Conservation (phyloP, 2,329 filamentous ascomycete genomes). For the Nigrospora osmanthi region DNA sequence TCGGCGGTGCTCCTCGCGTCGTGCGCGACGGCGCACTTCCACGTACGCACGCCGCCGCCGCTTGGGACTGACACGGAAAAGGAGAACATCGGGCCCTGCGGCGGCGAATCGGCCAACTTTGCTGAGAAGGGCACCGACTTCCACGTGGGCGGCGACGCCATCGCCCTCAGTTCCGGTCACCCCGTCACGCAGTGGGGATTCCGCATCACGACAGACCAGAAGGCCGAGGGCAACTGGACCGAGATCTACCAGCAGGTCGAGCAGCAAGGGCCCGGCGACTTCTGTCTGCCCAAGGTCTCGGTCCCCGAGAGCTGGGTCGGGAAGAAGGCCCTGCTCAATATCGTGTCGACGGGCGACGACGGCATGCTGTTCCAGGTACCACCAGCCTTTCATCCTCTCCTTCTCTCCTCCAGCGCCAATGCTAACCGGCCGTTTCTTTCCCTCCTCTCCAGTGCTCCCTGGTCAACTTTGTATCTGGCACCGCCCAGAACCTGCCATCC, state of each 20-base stretch:
- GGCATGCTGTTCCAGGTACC: slow-evolving; percentile 49
- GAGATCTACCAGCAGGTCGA: slow-evolving; percentile 44
- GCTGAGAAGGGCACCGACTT: slow-evolving; percentile 36
- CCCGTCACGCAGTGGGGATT: slow-evolving; percentile 47
- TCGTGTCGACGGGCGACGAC: slow-evolving; percentile 45
- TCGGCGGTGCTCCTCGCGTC: slow-evolving; percentile 27
- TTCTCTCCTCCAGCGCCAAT: neutral
- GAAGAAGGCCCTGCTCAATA: slow-evolving; percentile 44
- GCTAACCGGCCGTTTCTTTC: slow-evolving; percentile 1
- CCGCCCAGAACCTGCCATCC: slow-evolving; percentile 13
- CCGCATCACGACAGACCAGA: slow-evolving; percentile 45
- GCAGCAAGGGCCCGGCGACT: slow-evolving; percentile 46
- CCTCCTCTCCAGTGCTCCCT: slow-evolving; percentile 37
- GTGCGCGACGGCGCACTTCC: slow-evolving; percentile 44
- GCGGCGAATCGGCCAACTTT: slow-evolving; percentile 41
- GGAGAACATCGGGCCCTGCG: slow-evolving; percentile 42
- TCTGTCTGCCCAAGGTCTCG: slow-evolving; percentile 42
- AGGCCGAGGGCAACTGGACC: slow-evolving; percentile 42
- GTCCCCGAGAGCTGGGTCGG: slow-evolving; percentile 43
- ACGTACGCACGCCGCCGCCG: slow-evolving; percentile 35
- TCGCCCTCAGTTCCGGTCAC: slow-evolving; percentile 41
- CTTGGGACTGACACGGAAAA: slow-evolving; percentile 40
- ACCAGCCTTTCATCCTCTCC: neutral
- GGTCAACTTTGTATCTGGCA: slow-evolving; percentile 45
- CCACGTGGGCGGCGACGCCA: slow-evolving; percentile 47